Base-by-base conservation (phyloP, 352 stramenopile genomes). In the Blastocystis hominis region DNA sequence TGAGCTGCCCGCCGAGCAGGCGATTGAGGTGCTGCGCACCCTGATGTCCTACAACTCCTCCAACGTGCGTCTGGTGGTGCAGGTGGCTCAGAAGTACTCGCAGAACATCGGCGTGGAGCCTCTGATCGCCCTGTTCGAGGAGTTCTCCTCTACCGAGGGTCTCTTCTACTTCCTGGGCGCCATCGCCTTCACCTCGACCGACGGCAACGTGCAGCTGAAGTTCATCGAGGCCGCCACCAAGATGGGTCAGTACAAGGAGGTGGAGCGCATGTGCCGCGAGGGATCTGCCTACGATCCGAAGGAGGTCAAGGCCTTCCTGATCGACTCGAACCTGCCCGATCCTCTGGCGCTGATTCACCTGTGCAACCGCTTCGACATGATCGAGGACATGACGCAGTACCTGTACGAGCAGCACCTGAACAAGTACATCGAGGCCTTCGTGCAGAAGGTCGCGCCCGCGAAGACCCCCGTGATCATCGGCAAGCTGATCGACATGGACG, bases 391-490 rank as follows among this genome's bases (percentile, higher is more conserved):
- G 89, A 99, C 97, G 50, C 95, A 98, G 87, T 99, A 99, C 92
- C 89, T 99, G 75, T 98, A 99, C 93, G 94, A 96, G 69, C 98
- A 99, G 93, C 98, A 98, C 91, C 90, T 99, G 75, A 92, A 98
- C 84, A 98, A 99, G 92, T 99, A 99, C 92, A 98, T 99, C 89
- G 97, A 99, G 90, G 96, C 99, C 86, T 98, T 98, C 91, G 95
- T 98, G 69, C 97, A 87, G 44, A 92, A 93, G 88, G 94, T 97
- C 30, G 98, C 94, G 86, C 96, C 96, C 6, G 93, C 97, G 86
- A 99, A 98, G 93, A 98, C 96, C 5, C 96, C 97, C 30, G 92
- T 96, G 89, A 97, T 99, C 15, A 94, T 99, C 70, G 97, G 97
- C 91, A 99, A 99, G 92, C 92, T 99, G 34, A 91, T 98, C 38